Conservation (phyloP, 2,329 filamentous ascomycete genomes). For the Tolypocladium ovalisporum region DNA sequence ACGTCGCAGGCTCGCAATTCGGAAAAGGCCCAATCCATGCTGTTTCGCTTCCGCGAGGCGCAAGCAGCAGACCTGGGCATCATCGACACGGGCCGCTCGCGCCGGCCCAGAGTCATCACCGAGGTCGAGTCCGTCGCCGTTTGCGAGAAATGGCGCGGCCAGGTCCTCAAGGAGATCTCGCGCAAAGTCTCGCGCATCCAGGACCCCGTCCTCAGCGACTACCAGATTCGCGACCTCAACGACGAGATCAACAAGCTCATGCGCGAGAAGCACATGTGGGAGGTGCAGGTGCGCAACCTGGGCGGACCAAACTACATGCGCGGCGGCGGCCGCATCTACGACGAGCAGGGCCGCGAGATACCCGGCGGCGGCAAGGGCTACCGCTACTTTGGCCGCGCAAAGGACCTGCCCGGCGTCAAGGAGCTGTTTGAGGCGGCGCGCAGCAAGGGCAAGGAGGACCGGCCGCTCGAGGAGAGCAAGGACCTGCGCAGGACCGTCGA, state of each 20-base stretch:
- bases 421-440: slow-evolving; percentile 81
- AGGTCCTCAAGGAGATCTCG: slow-evolving; percentile 92
- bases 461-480: slow-evolving; percentile 52
- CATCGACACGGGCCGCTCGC: slow-evolving; percentile 81
- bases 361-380: slow-evolving; percentile 77
- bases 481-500: slow-evolving; percentile 71
- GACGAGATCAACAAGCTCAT: slow-evolving; percentile 99
- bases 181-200: slow-evolving; percentile 97
- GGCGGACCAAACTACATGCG: slow-evolving; percentile 98
- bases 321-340: slow-evolving; percentile 56
- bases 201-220: slow-evolving; percentile 82
- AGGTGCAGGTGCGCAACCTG: slow-evolving; percentile 86
- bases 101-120: slow-evolving; percentile 84
- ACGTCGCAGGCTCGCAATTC: slow-evolving; percentile 82
- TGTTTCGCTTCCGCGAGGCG: slow-evolving; percentile 97
- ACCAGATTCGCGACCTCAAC: slow-evolving; percentile 94
- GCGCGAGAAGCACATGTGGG: slow-evolving; percentile 99
- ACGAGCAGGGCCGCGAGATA: slow-evolving; percentile 63
- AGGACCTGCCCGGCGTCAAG: slow-evolving; percentile 87
- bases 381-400: slow-evolving; percentile 84
- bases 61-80: slow-evolving; percentile 95
- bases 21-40: slow-evolving; percentile 99
- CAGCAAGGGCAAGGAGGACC: slow-evolving; percentile 43
- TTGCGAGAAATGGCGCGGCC: slow-evolving; percentile 97
- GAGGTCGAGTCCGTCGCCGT: slow-evolving; percentile 71